These are phyloP conservation scores for Drosera spatulata DNA, from an alignment of 179 eudicot species.

Conservation along the genomic window DNA sequence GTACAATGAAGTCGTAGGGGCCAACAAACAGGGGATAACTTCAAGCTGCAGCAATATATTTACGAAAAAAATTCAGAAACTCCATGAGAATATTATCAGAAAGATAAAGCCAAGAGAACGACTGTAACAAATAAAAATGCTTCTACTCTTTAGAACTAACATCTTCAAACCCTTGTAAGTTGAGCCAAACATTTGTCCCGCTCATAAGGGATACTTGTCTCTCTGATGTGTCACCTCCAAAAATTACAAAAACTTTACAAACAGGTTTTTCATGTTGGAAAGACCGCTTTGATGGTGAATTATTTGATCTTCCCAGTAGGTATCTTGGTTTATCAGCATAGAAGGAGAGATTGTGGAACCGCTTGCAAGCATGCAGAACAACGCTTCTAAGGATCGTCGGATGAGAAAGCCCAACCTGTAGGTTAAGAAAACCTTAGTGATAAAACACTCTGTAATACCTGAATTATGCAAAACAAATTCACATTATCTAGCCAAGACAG, in stretches of 20 bases:
- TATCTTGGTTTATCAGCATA: conserved; percentile 19
- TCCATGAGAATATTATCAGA: neutral
- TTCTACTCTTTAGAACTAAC: conserved; percentile 30
- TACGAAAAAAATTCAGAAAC: neutral
- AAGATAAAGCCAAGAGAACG: too few relatives aligned
- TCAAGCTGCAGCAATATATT: conserved; percentile 56
- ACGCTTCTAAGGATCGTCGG: conserved; percentile 64
- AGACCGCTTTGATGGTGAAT: conserved; percentile 13
- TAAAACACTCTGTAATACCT: too few relatives aligned
- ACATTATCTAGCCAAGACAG: neutral
- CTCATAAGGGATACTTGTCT: conserved; percentile 96
- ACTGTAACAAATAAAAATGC: neutral
- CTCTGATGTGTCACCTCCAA: conserved; percentile 94
- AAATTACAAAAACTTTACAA: conserved; percentile 64
- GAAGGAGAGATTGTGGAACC: conserved; percentile 40
- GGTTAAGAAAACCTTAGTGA: neutral
- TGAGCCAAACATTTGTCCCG: conserved; percentile 95
- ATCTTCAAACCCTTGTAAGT: conserved; percentile 64
- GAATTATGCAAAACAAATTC: too few relatives aligned
- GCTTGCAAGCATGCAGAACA: conserved; percentile 62
- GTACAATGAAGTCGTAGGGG: conserved; percentile 30
- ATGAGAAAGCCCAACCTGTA: conserved; percentile 88
- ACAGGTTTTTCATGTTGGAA: conserved; percentile 13
- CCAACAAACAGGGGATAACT: conserved; percentile 79
- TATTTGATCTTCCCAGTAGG: conserved; percentile 19